phyloP scores from a whole-genome alignment of 345 rosid species.

The Dovyalis caffra region DNA sequence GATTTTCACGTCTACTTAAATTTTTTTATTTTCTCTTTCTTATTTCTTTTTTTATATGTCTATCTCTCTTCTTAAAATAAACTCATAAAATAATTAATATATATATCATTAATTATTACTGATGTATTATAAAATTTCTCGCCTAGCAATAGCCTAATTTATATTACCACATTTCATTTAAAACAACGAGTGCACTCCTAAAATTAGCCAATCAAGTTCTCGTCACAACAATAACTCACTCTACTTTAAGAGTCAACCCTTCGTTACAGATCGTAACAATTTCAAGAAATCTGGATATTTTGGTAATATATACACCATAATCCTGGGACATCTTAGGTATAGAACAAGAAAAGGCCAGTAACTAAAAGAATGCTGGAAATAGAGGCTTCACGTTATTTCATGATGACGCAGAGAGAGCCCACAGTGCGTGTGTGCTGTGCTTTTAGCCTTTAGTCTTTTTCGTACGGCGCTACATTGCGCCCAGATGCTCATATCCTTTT shows the following conservation, averaged over 20 bases:
- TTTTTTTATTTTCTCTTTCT: no score
- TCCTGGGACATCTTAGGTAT: not conserved
- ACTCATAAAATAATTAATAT: no score
- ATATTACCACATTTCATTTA: no score
- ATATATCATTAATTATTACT: no score
- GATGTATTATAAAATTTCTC: no score
- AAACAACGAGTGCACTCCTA: not conserved
- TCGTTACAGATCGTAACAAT: not conserved
- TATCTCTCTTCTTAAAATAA: no score
- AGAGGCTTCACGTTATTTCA: constrained; percentile 33
- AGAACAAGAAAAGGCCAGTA: not conserved
- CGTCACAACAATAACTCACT: not conserved
- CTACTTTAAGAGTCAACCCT: not conserved
- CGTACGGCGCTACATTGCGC: constrained; percentile 18
- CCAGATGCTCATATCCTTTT: not conserved
- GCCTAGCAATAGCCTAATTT: no score
- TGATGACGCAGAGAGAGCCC: constrained; percentile 19
- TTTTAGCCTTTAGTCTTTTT: not conserved
- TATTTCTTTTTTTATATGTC: no score
- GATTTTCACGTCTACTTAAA: no score
- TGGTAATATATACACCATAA: not conserved
- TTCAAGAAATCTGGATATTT: not conserved
- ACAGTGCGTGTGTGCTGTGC: not conserved
- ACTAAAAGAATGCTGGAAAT: constrained; percentile 1
- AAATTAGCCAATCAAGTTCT: not conserved